Percentiles rank a stretch among this genome's conserved stretches.
Conservation (phyloP, 371 early-diverging fungal species). For the Chytridiales sp. region DNA sequence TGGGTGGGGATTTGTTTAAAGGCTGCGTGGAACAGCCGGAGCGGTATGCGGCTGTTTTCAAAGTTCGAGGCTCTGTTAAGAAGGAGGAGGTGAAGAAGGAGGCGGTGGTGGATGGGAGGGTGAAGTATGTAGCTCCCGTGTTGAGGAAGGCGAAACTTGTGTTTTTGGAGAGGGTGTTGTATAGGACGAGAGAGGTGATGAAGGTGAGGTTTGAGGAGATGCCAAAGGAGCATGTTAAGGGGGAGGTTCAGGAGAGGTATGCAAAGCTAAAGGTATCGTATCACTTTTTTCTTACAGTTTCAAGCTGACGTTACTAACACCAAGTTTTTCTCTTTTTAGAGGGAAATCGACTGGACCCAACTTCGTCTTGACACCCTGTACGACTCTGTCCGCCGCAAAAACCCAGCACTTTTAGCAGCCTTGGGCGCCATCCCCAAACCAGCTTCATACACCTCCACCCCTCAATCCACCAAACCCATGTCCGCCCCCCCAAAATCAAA, state of each 20-base stretch:
- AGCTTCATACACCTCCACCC: too few species aligned
- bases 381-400: slow-evolving; percentile 22
- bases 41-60: slow-evolving; percentile 17
- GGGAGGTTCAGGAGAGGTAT: slow-evolving; percentile 18
- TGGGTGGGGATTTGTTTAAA: slow-evolving; percentile 16
- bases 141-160: slow-evolving; percentile 18
- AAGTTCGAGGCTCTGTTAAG: background rate
- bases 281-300: background rate
- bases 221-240: slow-evolving; percentile 10
- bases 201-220: slow-evolving; percentile 13
- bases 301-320: background rate
- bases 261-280: slow-evolving; percentile 14
- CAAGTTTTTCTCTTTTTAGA: background rate
- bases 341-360: slow-evolving; percentile 26
- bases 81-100: background rate
- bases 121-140: too few species aligned
- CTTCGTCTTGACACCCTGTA: slow-evolving; percentile 20
- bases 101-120: background rate
- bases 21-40: slow-evolving; percentile 16
- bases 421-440: too few species aligned
- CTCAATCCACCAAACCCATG: too few species aligned
- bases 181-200: background rate
- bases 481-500: too few species aligned
- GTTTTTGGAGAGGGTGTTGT: slow-evolving; percentile 17
- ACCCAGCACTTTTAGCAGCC: slow-evolving; percentile 18